A percentile compares a stretch with the other conserved stretches of the same genome.
Conservation (phyloP, 805 yeast genomes). For the Kuraishia cidri region DNA sequence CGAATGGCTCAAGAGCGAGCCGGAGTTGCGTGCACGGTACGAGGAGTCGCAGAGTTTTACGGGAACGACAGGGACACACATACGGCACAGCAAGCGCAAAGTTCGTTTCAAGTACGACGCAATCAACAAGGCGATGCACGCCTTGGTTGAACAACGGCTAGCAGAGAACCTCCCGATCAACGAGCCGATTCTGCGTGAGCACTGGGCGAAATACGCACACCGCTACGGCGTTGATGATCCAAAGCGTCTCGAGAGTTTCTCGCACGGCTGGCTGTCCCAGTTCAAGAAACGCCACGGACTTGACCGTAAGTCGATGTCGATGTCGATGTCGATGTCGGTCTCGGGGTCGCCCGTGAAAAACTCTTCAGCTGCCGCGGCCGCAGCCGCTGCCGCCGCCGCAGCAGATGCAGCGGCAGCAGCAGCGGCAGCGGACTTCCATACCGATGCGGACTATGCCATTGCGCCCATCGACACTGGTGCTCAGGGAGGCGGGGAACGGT, state of each 20-base stretch:
- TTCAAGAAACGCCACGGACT: slow-evolving; percentile 52
- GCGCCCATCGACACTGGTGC: background rate
- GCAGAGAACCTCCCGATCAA: slow-evolving; percentile 36
- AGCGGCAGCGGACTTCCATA: background rate
- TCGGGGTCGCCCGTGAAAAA: slow-evolving; percentile 11
- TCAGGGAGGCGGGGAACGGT: background rate
- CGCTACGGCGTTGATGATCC: slow-evolving; percentile 53
- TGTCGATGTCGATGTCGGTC: too few relatives aligned
- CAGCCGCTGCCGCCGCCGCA: slow-evolving; percentile 1
- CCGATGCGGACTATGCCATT: background rate
- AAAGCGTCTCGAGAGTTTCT: slow-evolving; percentile 41
- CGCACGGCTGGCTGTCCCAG: slow-evolving; percentile 58
- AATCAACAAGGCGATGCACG: slow-evolving; percentile 53
- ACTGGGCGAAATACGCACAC: slow-evolving; percentile 48
- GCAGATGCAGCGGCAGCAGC: slow-evolving; percentile 1
- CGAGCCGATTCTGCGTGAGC: slow-evolving; percentile 45
- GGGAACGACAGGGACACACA: slow-evolving; percentile 10
- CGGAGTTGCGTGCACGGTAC: slow-evolving; percentile 35
- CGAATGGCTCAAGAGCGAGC: slow-evolving; percentile 53
- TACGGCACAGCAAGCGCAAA: slow-evolving; percentile 29
- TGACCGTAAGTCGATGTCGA: slow-evolving; percentile 19
- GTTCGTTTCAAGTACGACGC: slow-evolving; percentile 45
- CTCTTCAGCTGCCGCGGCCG: too few relatives aligned
- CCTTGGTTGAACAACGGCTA: slow-evolving; percentile 34
- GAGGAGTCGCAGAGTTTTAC: slow-evolving; percentile 19